Base-by-base conservation (phyloP, 352 stramenopile genomes). In the Phytophthora melonis region DNA sequence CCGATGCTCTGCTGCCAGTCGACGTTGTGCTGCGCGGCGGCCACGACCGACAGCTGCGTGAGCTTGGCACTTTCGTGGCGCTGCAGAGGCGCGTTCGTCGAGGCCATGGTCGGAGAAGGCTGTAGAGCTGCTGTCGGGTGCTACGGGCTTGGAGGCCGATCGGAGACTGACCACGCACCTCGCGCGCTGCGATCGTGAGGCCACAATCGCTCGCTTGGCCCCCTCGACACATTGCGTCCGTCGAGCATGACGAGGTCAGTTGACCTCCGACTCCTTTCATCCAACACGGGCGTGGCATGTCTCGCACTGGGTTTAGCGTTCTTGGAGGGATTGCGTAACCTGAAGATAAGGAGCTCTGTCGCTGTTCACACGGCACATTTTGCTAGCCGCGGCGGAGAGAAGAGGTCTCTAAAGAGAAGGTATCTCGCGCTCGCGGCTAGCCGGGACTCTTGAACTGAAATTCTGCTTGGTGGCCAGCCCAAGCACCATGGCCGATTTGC, bases 1-100 rank as follows among this genome's bases (percentile, higher is more conserved):
- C 73, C 65, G 41, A 89, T 65, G 63, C 83, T 71, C 64, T 86
- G 68, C 63, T 83, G 68, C 55, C 83, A 76, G 59, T 86, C 68
- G 19, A 77, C 73, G 49, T 82, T 77, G 39, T 81, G 75, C 49
- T 76, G 62, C 3, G 53, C 62, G 9, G 55, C 56, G 5, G 55
- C 41, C 49, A 75, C 59, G 2, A 54, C 65, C 18, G 74, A 19
- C 34, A 75, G n/a, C 36, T 72, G 54, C 59, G 55, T 54, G 23
- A 70, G 45, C 6, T 74, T 78, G 59, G 49, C 47, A 58, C 58
- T 73, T 18, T 68, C 47, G n/a, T 63, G 68, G 30, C 63, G 68
- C 25, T 66, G 62, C 34, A 67, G 19, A 13, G 47, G 45, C 54
- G 36, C 27, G 54, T 56, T 74, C 14, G 65, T 74, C 19, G 59